A percentile compares a stretch with the other conserved stretches of the same genome.
Evolutionary conservation across 2,329 filamentous ascomycete genomes (phyloP).

Genomic region (Fusarium chuoi): DNA sequence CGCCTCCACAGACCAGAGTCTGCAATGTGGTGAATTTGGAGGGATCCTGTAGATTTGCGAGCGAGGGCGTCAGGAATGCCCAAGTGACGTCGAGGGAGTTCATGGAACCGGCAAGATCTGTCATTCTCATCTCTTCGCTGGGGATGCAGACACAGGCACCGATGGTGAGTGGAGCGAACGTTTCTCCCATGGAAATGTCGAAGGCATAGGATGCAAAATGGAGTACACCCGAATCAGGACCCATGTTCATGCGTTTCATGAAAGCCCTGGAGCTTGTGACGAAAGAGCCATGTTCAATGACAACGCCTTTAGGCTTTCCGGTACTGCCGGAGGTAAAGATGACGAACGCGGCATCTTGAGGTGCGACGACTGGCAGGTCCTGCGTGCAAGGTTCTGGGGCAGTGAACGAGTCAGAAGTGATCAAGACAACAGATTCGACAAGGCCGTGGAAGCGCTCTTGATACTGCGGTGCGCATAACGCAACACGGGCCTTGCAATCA

Average conservation of each 20-base stretch:
- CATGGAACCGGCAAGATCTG: constrained; percentile 25
- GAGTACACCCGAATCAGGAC: constrained; percentile 10
- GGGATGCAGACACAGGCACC: constrained; percentile 42
- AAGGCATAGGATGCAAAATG: constrained; percentile 43
- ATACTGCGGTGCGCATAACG: constrained; percentile 11
- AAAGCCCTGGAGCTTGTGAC: constrained; percentile 12
- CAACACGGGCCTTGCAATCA: constrained; percentile 15
- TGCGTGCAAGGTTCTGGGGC: background rate
- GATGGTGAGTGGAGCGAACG: background rate
- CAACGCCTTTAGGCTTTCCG: constrained; percentile 38
- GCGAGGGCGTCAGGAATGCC: constrained; percentile 40
- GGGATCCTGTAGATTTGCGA: constrained; percentile 38
- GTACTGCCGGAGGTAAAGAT: constrained; percentile 43
- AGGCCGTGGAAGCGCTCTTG: constrained; percentile 1
- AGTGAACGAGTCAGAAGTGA: background rate
- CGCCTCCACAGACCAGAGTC: constrained; percentile 36
- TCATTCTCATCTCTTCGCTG: constrained; percentile 36
- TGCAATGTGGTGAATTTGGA: constrained; percentile 18
- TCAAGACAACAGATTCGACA: background rate
- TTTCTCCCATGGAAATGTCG: constrained; percentile 39
- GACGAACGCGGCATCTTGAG: constrained; percentile 15
- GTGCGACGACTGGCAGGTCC: background rate
- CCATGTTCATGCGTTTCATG: constrained; percentile 18
- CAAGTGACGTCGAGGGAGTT: constrained; percentile 27
- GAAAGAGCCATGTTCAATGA: constrained; percentile 36